Evolutionary conservation across 495 filamentous ascomycete species (phyloP), one percentile per base, ranked within the genome.

Genomic region (Penicillium simplicissimum): DNA sequence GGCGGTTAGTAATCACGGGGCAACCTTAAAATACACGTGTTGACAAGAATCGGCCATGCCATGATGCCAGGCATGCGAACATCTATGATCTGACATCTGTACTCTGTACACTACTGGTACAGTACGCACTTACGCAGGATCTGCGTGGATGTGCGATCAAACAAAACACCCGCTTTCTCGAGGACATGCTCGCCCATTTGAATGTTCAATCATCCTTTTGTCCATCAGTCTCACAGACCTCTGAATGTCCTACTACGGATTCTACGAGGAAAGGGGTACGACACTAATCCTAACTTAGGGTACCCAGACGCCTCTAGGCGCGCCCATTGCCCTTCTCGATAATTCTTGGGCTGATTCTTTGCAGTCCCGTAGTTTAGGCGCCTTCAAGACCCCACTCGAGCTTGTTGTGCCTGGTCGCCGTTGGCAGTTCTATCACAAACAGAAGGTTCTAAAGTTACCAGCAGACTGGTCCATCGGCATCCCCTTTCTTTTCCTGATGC

Each of bases 11-110:
- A 8, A 49, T 31, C 47, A 19, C 40, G 51, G 55, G 42, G 19
- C 55, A 62, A 63, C 57, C 61, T 64, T 60, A 63, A 60, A 63
- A 38, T 42, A 42, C 57, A 58, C 59, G 42, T 52, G 40, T 57
- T n/a, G 40, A 40, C 28, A 57, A 2, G 28, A 31, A 31, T 55
- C 1, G 19, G 2, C 15, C 49, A 31, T 52, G 14, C 49, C 35
- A 31, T 2, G 28, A 31, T 52, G 14, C 49, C 35, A 31, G 28
- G 28, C 21, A 28, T 57, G 14, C n/a, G 25, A 23, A 5, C 43
- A n/a, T n/a, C n/a, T n/a, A n/a, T n/a, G n/a, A n/a, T n/a, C n/a
- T n/a, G n/a, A 25, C 23, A 25, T 25, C 23, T 25, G 23, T 25
- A 25, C 23, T 1, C 1, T 1, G 23, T 25, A 25, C 23, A 25